Conservation (phyloP, 2,329 filamentous ascomycete species). For the Neonectria ditissima region DNA sequence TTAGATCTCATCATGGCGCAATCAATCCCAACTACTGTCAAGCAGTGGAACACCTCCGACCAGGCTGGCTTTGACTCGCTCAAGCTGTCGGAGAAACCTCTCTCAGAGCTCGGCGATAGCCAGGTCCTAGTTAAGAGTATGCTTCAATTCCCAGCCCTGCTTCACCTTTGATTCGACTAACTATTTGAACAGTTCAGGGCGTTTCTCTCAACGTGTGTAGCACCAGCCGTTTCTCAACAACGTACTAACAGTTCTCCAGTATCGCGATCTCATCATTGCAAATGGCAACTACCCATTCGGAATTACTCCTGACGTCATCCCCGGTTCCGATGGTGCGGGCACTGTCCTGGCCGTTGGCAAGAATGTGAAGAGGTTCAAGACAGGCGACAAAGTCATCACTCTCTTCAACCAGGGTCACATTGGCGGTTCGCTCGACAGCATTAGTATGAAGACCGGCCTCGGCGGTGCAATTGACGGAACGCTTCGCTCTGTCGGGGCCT, state of each 20-base stretch:
- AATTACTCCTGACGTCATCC: conserved; percentile 57
- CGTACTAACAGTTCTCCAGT: conserved; percentile 46
- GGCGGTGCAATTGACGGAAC: conserved; percentile 77
- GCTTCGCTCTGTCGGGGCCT: conserved; percentile 75
- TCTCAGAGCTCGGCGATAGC: conserved; percentile 74
- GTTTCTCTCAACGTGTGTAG: conserved; percentile 61
- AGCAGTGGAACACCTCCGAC: conserved; percentile 66
- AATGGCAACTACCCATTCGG: conserved; percentile 61
- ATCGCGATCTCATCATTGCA: conserved; percentile 65
- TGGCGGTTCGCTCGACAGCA: conserved; percentile 54
- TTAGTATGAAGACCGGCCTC: conserved; percentile 64
- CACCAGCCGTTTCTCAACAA: neutral
- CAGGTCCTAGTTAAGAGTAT: conserved; percentile 76
- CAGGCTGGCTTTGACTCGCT: conserved; percentile 68
- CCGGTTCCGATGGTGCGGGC: conserved; percentile 66
- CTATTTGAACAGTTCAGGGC: conserved; percentile 54
- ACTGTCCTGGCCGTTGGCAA: conserved; percentile 64
- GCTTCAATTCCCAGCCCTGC: conserved; percentile 13
- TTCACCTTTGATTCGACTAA: conserved; percentile 17
- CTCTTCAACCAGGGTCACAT: conserved; percentile 71
- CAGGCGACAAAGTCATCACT: conserved; percentile 67
- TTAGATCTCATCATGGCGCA: conserved; percentile 38
- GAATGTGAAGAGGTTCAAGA: conserved; percentile 60
- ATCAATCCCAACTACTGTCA: conserved; percentile 56
- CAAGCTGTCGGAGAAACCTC: conserved; percentile 63